Evolutionary conservation across 1,139 yeast genomes (phyloP).

Genomic region (Debaryomyces nepalensis): DNA sequence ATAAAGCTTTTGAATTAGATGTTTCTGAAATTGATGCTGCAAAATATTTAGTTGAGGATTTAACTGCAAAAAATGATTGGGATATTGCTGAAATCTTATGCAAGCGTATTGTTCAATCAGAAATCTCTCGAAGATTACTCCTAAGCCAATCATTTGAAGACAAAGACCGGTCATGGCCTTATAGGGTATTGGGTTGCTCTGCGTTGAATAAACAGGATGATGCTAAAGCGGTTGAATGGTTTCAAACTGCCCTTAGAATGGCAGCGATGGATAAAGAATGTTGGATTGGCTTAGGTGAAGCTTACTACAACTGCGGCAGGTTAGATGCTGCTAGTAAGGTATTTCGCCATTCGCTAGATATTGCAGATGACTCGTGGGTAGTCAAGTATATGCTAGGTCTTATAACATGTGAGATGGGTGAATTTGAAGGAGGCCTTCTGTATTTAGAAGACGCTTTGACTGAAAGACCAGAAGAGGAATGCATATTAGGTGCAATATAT

Average conservation of each 20-base stretch:
- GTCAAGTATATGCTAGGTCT: constrained; percentile 71
- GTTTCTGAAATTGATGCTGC: constrained; percentile 79
- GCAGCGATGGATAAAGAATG: constrained; percentile 70
- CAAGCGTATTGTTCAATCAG: constrained; percentile 64
- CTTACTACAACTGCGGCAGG: constrained; percentile 83
- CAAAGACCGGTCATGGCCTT: constrained; percentile 73
- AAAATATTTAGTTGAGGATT: constrained; percentile 66
- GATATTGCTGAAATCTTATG: constrained; percentile 80
- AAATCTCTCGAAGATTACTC: constrained; percentile 56
- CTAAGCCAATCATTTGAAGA: constrained; percentile 37
- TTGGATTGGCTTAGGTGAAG: constrained; percentile 95
- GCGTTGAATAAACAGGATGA: constrained; percentile 74
- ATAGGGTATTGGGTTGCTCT: constrained; percentile 81
- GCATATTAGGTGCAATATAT: constrained; percentile 60
- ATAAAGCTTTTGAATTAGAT: constrained; percentile 88
- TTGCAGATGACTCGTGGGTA: constrained; percentile 55
- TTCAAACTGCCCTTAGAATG: constrained; percentile 81
- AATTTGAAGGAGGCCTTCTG: constrained; percentile 40
- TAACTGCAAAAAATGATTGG: constrained; percentile 78
- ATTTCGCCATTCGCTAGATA: constrained; percentile 62
- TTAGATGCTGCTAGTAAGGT: constrained; percentile 87
- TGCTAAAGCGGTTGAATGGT: constrained; percentile 83
- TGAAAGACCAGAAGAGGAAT: constrained; percentile 54
- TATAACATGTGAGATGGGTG: constrained; percentile 53
- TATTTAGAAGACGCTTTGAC: constrained; percentile 44